Conservation (phyloP, 2,329 filamentous ascomycete genomes). For the Verticillium alfalfae region DNA sequence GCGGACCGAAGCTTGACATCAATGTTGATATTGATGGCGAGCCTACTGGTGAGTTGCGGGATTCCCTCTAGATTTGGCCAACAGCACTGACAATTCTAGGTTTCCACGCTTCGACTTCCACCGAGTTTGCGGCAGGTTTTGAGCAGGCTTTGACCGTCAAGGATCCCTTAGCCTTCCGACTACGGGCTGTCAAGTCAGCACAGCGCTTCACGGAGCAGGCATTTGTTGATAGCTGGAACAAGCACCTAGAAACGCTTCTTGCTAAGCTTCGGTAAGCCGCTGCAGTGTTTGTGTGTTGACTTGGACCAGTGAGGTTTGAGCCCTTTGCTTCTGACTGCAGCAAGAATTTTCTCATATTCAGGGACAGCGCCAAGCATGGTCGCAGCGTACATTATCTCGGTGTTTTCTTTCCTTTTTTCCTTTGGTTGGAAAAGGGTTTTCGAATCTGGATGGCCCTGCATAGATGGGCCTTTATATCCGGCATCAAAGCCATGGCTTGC, state of each 20-base stretch:
- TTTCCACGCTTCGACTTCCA: constrained; percentile 74
- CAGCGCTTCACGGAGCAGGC: constrained; percentile 82
- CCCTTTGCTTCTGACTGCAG: not conserved
- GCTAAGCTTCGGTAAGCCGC: constrained; percentile 21
- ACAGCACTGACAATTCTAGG: constrained; percentile 40
- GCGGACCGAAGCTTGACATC: constrained; percentile 90
- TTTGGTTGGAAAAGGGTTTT: not conserved
- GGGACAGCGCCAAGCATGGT: not conserved
- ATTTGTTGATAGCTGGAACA: constrained; percentile 75
- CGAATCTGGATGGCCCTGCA: not conserved
- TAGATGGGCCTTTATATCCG: not conserved
- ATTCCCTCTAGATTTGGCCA: not conserved
- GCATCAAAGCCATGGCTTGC: not conserved
- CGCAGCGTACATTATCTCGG: not conserved
- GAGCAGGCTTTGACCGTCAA: constrained; percentile 67
- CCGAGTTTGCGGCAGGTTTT: constrained; percentile 78
- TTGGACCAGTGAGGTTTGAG: not conserved
- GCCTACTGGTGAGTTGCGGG: constrained; percentile 58
- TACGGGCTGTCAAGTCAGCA: constrained; percentile 71
- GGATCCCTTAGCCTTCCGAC: constrained; percentile 69
- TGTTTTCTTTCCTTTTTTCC: not conserved
- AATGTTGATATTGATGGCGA: constrained; percentile 74
- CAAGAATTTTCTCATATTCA: not conserved
- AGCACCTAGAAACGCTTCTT: constrained; percentile 69
- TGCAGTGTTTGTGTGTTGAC: not conserved